These are phyloP conservation scores for Linnemannia schmuckeri DNA, from an alignment of 192 early-diverging fungal genomes.

Conservation along the genomic window DNA sequence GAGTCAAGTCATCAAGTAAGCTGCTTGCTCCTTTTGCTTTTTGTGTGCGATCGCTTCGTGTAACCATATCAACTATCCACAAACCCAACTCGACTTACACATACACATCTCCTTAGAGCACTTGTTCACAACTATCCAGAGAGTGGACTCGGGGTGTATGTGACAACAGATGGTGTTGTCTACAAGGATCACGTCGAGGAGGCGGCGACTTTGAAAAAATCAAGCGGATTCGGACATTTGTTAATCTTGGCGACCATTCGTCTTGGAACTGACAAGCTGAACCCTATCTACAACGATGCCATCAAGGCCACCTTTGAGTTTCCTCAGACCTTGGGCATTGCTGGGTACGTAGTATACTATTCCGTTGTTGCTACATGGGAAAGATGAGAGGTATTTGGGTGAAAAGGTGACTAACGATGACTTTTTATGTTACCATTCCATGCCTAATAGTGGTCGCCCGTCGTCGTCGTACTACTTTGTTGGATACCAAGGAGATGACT, in stretches of 20 bases:
- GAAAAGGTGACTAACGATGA: background rate
- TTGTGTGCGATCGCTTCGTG: background rate
- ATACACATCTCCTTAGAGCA: constrained; percentile 53
- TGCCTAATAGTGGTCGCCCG: constrained; percentile 79
- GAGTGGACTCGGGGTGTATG: constrained; percentile 75
- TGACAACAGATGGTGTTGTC: constrained; percentile 87
- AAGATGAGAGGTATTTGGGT: background rate
- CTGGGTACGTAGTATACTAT: constrained; percentile 70
- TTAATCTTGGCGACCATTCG: constrained; percentile 90
- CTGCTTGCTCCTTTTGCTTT: background rate
- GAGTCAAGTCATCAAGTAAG: constrained; percentile 83
- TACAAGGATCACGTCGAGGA: constrained; percentile 80
- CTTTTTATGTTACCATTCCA: background rate
- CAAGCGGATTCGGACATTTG: constrained; percentile 69
- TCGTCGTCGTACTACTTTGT: constrained; percentile 96
- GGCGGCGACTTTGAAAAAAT: constrained; percentile 57
- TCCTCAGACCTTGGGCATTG: constrained; percentile 89
- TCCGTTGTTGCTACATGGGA: background rate
- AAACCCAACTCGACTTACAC: background rate
- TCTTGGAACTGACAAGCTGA: constrained; percentile 91
- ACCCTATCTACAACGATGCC: constrained; percentile 85
- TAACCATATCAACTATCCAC: background rate
- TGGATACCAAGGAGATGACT: constrained; percentile 84
- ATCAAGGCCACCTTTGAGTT: constrained; percentile 84
- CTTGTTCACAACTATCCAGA: constrained; percentile 70